Conservation (phyloP, 1,139 yeast genomes). For the Spathaspora sp. region DNA sequence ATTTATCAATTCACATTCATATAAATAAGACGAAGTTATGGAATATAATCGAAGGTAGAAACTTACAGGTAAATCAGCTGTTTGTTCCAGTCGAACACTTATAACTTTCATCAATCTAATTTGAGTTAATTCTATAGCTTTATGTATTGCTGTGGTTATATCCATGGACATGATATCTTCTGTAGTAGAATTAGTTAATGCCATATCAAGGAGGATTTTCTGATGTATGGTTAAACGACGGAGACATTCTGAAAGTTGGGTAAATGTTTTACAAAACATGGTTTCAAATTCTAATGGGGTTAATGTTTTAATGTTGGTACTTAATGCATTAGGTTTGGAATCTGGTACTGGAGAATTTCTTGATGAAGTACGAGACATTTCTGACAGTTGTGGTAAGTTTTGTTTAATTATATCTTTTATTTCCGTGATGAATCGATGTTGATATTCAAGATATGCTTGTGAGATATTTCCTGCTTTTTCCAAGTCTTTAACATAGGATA, state of each 20-base stretch:
- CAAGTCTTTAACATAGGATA: slow-evolving; percentile 52
- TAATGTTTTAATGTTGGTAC: slow-evolving; percentile 59
- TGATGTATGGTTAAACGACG: slow-evolving; percentile 77
- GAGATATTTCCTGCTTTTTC: slow-evolving; percentile 63
- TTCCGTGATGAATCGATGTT: slow-evolving; percentile 66
- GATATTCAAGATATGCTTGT: slow-evolving; percentile 64
- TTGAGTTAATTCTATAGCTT: slow-evolving; percentile 73
- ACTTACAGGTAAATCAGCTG: slow-evolving; percentile 52
- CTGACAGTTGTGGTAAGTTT: slow-evolving; percentile 49
- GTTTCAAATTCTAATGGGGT: slow-evolving; percentile 71
- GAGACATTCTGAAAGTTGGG: slow-evolving; percentile 68
- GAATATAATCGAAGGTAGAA: slow-evolving; percentile 68
- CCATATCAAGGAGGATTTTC: slow-evolving; percentile 70
- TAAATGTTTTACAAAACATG: slow-evolving; percentile 63
- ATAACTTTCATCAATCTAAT: slow-evolving; percentile 75
- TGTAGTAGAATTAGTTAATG: slow-evolving; percentile 49
- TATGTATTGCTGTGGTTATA: slow-evolving; percentile 58
- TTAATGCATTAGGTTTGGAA: slow-evolving; percentile 23
- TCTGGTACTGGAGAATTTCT: slow-evolving; percentile 33
- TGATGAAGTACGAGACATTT: slow-evolving; percentile 28
- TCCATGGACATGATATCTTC: slow-evolving; percentile 59
- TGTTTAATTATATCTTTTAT: slow-evolving; percentile 69
- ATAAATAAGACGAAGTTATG: slow-evolving; percentile 65
- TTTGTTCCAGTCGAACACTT: slow-evolving; percentile 73
- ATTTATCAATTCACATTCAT: slow-evolving; percentile 82